A percentile compares a stretch with the other conserved stretches of the same genome.
phyloP scores from a whole-genome alignment of 1,139 yeast genomes.

The Scheffersomyces parashehatae region DNA sequence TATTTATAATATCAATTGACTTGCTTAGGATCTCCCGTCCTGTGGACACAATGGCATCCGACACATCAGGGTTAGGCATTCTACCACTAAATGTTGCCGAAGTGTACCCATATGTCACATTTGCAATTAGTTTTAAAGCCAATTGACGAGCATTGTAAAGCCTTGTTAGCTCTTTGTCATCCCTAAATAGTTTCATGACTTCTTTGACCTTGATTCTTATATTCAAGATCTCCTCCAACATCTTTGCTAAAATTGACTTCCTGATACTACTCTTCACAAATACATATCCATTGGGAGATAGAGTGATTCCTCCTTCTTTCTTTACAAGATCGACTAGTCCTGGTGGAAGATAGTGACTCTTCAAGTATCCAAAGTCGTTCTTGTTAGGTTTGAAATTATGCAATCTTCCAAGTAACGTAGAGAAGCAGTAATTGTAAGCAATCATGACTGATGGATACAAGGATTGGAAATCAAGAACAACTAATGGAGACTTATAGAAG shows the following conservation, averaged over 20 bases:
- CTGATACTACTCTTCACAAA: slow-evolving; percentile 69
- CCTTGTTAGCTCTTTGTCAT: slow-evolving; percentile 46
- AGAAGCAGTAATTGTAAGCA: slow-evolving; percentile 89
- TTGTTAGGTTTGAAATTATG: slow-evolving; percentile 50
- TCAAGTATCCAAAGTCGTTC: slow-evolving; percentile 39
- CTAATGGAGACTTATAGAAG: slow-evolving; percentile 83
- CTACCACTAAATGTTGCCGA: slow-evolving; percentile 94
- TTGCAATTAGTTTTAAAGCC: slow-evolving; percentile 87
- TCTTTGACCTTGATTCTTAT: slow-evolving; percentile 77
- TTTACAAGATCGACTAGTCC: slow-evolving; percentile 58
- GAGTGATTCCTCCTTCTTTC: slow-evolving; percentile 49
- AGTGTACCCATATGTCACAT: slow-evolving; percentile 94
- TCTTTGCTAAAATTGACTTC: slow-evolving; percentile 74
- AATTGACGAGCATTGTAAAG: slow-evolving; percentile 76
- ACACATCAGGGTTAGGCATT: slow-evolving; percentile 95
- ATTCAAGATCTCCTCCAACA: slow-evolving; percentile 80
- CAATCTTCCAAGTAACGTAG: slow-evolving; percentile 78
- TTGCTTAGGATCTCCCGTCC: slow-evolving; percentile 80
- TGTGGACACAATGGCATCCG: slow-evolving; percentile 90
- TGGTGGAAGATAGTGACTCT: slow-evolving; percentile 51
- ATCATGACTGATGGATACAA: slow-evolving; percentile 89
- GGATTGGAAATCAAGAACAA: slow-evolving; percentile 91
- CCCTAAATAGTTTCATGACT: slow-evolving; percentile 60
- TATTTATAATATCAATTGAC: slow-evolving; percentile 71
- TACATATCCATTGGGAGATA: slow-evolving; percentile 87